Evolutionary conservation across 257 asterid genomes (phyloP), one percentile per base, ranked within the genome.

Genomic region (Solanum lycopersicoides): DNA sequence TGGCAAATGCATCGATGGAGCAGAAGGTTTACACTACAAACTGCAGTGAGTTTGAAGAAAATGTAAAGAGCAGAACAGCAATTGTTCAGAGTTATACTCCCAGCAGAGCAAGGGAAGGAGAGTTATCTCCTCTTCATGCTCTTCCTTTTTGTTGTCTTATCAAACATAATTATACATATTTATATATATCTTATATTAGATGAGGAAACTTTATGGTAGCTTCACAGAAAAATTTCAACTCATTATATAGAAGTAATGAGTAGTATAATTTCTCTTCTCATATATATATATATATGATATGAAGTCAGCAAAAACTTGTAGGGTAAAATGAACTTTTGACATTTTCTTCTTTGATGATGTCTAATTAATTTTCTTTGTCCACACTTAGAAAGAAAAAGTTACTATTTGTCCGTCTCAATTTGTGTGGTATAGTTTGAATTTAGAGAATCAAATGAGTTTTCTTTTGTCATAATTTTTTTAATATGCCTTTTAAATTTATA

Each of bases 21-120:
- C 85, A 60, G 74, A 87, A 35, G 59, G 82, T 86, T 63, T 85
- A 83, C 91, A 83, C 87, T 87, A 93, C 89, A 87, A 89, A 87
- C 73, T 87, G 91, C 87, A 82, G 89, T 79, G 93, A 93, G 96
- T 89, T 91, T 12, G 88, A 89, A 77, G 91, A 82, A 92, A 89
- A 93, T 93, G 96, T 93, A 93, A 94, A 93, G 93, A 90, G 92
- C 94, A 93, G 93, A 90, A 90, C 94, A 91, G 96, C 89, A 18
- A 87, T 50, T 90, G 85, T 63, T 73, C 87, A 32, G 86, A 83
- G 39, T 30, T 39, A 86, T 77, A 89, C 82, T 83, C 73, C 50
- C 66, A 89, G 91, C 85, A 74, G 92, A 86, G 83, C 74, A 45
- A 83, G 73, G 90, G 87, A 87, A 73, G 44, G 39, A 84, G 84